Conservation (phyloP, 2,329 filamentous ascomycete genomes). For the Talaromyces sp. region DNA sequence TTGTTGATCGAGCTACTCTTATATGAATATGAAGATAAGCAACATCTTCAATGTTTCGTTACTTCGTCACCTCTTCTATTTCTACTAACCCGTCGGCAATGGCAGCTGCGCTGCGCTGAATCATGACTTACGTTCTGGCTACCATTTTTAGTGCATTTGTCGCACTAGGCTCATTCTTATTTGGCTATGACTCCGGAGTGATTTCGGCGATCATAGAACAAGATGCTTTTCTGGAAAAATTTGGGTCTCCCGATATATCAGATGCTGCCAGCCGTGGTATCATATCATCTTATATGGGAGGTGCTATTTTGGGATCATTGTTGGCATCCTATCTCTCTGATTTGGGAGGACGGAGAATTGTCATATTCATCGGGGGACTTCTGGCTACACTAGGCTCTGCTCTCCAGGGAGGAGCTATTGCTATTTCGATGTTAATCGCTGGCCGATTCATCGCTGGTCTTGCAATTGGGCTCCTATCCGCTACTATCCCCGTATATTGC, state of each 20-base stretch:
- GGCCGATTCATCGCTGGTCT: constrained; percentile 55
- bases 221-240: constrained; percentile 34
- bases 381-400: constrained; percentile 37
- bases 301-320: constrained; percentile 42
- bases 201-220: constrained; percentile 42
- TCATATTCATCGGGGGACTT: constrained; percentile 39
- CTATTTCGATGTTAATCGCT: constrained; percentile 51
- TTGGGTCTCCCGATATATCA: constrained; percentile 30
- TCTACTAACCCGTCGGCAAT: constrained; percentile 10
- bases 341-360: constrained; percentile 33
- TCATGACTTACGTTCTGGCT: constrained; percentile 35
- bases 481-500: constrained; percentile 52
- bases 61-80: not conserved
- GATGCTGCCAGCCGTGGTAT: constrained; percentile 42
- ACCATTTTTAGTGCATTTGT: constrained; percentile 46
- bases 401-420: constrained; percentile 41
- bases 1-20: not conserved
- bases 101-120: constrained; percentile 16
- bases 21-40: not conserved
- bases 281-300: constrained; percentile 45
- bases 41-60: not conserved
- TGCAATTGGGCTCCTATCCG: constrained; percentile 53
- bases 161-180: constrained; percentile 51
- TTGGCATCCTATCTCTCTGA: constrained; percentile 39
- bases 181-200: constrained; percentile 51